Evolutionary conservation across 1,284 basidiomycete genomes (phyloP), one percentile per base, ranked within the genome.

Genomic region (Fomitopsis schrenkii): DNA sequence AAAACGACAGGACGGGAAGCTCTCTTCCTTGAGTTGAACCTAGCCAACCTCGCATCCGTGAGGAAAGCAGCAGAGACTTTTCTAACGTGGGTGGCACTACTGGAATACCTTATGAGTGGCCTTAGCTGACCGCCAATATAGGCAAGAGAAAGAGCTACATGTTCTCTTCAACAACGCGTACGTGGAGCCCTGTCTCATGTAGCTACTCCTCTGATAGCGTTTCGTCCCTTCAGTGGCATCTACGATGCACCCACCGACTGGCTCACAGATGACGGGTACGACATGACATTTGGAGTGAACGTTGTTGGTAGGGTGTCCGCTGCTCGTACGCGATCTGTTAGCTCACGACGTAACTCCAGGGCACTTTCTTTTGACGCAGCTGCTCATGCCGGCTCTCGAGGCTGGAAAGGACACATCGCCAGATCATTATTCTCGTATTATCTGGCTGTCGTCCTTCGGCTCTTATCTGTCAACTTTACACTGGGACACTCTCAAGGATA

Each of bases 261-360:
- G 61, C 60, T 78, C 44, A 86, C 85, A 0, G 72, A 72, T 22
- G 80, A 89, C 61, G 83, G 83, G 1, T 85, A 83, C 66, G 83
- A 87, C 52, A 68, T 86, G 2, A 83, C 86, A 64, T 86, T 85
- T 59, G 86, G 85, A 0, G 85, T 83, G 8, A 88, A 88, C 68
- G 77, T 79, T 35, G 70, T 87, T 28, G 80, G 80, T 72, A 40
- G 22, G 30, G 63, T 15, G 22, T 1, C 17, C 15, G 4, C 28
- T 14, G 17, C 28, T 5, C 48, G 5, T 30, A 19, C 61, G 19
- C 26, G 5, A 5, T 38, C 9, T 12, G 22, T 10, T 36, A 10
- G 5, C 19, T 22, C 17, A 44, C 35, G 12, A 10, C 6, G 26
- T 30, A 36, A n/a, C 9, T 19, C 28, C 52, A 70, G 68, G 71